Conservation (phyloP, 23 red algal species). For the Gracilaria caudata region DNA sequence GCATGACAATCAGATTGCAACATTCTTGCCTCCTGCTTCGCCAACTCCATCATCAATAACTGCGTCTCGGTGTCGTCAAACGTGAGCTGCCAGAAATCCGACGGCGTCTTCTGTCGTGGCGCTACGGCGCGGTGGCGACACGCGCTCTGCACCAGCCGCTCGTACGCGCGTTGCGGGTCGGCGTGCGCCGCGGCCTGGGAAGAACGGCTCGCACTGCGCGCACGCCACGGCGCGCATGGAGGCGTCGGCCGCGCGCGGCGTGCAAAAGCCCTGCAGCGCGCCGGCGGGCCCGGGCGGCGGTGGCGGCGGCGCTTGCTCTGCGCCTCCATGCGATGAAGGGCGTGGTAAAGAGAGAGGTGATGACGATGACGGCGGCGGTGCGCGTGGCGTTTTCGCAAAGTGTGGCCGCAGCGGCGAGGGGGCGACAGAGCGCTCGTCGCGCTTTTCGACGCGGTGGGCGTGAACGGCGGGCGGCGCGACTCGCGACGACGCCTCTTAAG, state of each 20-base stretch:
- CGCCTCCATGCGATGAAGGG: no score
- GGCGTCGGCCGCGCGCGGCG: neutral
- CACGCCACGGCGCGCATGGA: neutral
- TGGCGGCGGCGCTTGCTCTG: neutral
- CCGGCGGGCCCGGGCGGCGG: neutral
- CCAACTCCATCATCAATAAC: no score
- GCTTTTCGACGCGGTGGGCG: neutral
- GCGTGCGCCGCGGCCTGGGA: constrained; percentile 1
- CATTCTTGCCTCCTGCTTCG: no score
- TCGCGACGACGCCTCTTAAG: neutral
- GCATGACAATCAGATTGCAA: no score
- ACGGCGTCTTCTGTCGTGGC: neutral
- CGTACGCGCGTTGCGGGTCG: neutral
- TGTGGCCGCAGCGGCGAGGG: no score
- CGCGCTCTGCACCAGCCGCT: neutral
- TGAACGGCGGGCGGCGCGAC: neutral
- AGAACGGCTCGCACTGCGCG: constrained; percentile 7
- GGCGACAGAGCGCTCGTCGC: no score
- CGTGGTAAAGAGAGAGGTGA: neutral
- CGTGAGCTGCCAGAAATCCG: constrained; percentile 23
- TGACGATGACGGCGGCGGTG: no score
- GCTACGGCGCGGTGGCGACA: constrained; percentile 1
- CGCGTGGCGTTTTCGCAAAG: no score
- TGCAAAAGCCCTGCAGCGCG: neutral
- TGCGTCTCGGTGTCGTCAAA: constrained; percentile 18